These are phyloP conservation scores for Pleurozium schreberi DNA, from an alignment of 225 moss, liverwort and hornwort genomes.

Conservation along the genomic window DNA sequence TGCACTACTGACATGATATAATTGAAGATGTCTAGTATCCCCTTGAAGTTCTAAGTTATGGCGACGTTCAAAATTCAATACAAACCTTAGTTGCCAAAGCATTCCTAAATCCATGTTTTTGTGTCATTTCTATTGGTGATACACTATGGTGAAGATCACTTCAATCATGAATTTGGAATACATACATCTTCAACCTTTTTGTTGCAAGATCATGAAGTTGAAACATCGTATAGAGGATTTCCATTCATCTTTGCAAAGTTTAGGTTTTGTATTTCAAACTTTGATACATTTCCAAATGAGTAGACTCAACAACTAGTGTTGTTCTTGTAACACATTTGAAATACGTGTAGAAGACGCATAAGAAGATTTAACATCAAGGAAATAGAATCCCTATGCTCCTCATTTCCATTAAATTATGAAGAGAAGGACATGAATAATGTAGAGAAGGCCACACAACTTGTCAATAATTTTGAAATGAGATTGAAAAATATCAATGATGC, in stretches of 20 bases:
- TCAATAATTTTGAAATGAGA: no score
- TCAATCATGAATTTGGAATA: not conserved
- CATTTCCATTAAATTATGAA: not conserved
- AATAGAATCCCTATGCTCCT: no score
- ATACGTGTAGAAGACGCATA: no score
- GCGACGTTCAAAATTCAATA: not conserved
- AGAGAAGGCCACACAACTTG: not conserved
- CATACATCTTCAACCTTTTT: accelerated
- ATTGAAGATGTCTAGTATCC: accelerated
- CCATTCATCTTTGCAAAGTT: not conserved
- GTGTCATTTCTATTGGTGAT: not conserved
- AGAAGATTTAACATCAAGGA: no score
- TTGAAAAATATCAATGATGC: no score
- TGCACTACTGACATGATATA: no score
- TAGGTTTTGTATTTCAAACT: no score
- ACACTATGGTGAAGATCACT: not conserved
- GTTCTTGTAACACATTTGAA: no score
- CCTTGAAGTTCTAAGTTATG: not conserved
- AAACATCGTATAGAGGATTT: no score
- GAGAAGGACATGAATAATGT: not conserved
- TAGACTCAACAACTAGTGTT: no score
- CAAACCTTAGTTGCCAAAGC: not conserved
- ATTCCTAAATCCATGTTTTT: not conserved
- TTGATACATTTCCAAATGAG: no score
- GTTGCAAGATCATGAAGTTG: accelerated